Evolutionary conservation across 176 grass and related monocot species (phyloP), one percentile per base, ranked within the genome.

Genomic region (Oryza meyeriana): DNA sequence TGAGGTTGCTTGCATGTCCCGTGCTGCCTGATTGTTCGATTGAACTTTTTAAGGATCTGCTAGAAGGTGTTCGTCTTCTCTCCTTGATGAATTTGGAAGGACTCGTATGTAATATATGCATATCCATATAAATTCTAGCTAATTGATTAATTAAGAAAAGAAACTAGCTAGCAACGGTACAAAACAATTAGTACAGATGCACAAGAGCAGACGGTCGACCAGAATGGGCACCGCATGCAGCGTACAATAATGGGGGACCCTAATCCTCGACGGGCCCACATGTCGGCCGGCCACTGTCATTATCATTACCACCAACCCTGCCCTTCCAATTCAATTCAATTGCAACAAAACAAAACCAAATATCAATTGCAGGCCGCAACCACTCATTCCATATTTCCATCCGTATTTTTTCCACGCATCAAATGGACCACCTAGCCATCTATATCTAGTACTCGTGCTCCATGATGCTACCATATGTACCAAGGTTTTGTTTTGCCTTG

Each of bases 291-390:
- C 55, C 55, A 59, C 17, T 11, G 27, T 48, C 26, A 47, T 6
- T 10, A 50, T 41, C 75, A 78, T 41, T 61, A 44, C 59, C 30
- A 64, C 58, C 59, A 78, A 64, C 74, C 74, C 38, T 62, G 25
- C 75, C 40, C 35, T 42, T 61, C 16, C 36, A 27, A 77, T 77
- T 77, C 57, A 78, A 64, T 78, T 75, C 48, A 24, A 31, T 72
- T 44, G 38, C 10, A 71, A 59, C 8, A 1, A n/a, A 59, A 59
- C n/a, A 59, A 59, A 59, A 36, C 35, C 55, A 59, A 24, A 24
- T n/a, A 59, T 59, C n/a, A 59, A 59, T 59, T 59, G 55, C n/a
- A 10, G 2, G 52, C 20, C 8, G 52, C 52, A 24, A 10, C 55
- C 55, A 59, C 55, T 59, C 55, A 59, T 58, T 58, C 22, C 52